Conservation (phyloP, 805 yeast genomes). For the Kodamaea sagamina region DNA sequence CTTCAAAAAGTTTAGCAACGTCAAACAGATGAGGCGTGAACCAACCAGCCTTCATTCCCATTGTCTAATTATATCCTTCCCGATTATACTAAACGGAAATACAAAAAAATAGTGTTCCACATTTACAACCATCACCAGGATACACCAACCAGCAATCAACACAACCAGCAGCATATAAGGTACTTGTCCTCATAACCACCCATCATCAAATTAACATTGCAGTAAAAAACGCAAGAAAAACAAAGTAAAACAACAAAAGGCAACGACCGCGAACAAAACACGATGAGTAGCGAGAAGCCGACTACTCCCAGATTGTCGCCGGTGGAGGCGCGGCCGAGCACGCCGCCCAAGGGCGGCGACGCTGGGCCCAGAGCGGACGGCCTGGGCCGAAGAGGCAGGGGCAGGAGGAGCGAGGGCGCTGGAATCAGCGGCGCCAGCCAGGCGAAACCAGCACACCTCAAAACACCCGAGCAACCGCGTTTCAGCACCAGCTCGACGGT, state of each 20-base stretch:
- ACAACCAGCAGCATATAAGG: no score
- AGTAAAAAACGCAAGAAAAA: constrained; percentile 10
- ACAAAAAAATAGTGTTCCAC: no score
- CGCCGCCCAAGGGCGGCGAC: constrained; percentile 18
- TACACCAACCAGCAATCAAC: no score
- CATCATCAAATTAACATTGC: constrained; percentile 4
- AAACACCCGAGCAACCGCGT: constrained; percentile 39
- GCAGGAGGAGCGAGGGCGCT: neutral
- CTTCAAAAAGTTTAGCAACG: no score
- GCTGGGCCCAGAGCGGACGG: constrained; percentile 27
- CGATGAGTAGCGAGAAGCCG: constrained; percentile 30
- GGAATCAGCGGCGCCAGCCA: no score
- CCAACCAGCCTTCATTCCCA: no score
- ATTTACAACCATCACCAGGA: no score
- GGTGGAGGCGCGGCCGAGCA: constrained; percentile 18
- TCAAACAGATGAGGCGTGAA: no score
- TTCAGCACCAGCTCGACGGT: constrained; percentile 13
- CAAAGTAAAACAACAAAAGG: constrained; percentile 3
- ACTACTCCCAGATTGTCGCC: constrained; percentile 32
- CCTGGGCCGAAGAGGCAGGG: neutral
- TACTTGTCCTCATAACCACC: constrained; percentile 2
- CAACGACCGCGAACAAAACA: neutral
- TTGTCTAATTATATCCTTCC: no score
- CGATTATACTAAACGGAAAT: no score
- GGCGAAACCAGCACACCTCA: constrained; percentile 24